Evolutionary conservation across 164 flowering plant species (phyloP).

Genomic region (Paratinospora sagittata): DNA sequence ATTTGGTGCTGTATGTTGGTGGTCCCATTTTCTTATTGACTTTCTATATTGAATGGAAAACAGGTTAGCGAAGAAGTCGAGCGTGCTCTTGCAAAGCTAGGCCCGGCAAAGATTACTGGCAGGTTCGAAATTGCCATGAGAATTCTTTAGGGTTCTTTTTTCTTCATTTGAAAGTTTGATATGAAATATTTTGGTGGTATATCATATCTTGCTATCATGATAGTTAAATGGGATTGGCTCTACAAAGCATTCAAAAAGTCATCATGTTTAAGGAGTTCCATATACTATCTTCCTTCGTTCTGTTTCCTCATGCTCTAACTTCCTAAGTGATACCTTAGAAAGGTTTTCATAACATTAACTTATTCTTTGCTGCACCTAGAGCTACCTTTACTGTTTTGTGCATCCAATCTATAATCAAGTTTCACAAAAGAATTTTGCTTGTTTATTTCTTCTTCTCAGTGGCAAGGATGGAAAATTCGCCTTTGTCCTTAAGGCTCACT

Average conservation of each 20-base stretch:
- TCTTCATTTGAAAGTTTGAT: not conserved
- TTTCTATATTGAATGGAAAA: slow-evolving; percentile 15
- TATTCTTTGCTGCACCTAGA: no score
- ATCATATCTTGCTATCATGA: not conserved
- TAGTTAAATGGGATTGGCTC: not conserved
- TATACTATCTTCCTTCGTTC: not conserved
- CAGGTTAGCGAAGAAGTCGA: slow-evolving; percentile 99
- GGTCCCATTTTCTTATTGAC: not conserved
- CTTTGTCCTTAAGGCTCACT: no score
- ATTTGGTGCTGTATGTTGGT: not conserved
- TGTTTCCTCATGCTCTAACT: not conserved
- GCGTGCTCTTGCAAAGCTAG: slow-evolving; percentile 86
- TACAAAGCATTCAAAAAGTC: not conserved
- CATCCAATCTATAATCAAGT: no score
- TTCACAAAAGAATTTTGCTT: no score
- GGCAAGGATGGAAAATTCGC: no score
- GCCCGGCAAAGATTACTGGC: slow-evolving; percentile 57
- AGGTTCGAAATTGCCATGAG: slow-evolving; percentile 41
- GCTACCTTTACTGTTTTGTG: no score
- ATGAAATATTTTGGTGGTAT: not conserved
- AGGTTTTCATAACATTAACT: no score
- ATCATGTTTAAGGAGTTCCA: not conserved
- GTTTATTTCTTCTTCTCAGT: no score
- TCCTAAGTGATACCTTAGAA: no score
- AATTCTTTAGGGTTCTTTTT: not conserved